phyloP scores from a whole-genome alignment of 2,329 filamentous ascomycete genomes.

The Fusarium sp. region DNA sequence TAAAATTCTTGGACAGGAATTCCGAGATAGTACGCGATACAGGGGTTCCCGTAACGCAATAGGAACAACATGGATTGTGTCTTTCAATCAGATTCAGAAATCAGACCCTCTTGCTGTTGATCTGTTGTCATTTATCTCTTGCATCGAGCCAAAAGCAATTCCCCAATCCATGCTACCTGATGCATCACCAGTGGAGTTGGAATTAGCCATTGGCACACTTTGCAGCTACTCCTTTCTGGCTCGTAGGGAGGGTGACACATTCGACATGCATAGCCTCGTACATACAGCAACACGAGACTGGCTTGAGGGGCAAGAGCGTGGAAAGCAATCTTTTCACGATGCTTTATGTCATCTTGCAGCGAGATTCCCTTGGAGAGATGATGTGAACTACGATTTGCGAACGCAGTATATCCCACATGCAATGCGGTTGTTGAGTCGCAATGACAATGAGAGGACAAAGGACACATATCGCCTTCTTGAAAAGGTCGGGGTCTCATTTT shows the following conservation, averaged over 20 bases:
- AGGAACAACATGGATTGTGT: slow-evolving; percentile 52
- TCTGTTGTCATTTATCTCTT: neutral
- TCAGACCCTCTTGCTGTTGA: neutral
- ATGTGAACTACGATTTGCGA: neutral
- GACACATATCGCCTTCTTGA: neutral
- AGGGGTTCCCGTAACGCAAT: slow-evolving; percentile 45
- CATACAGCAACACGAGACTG: neutral
- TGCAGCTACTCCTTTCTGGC: neutral
- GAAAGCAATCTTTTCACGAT: neutral
- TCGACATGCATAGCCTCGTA: slow-evolving; percentile 8
- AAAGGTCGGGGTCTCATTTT: fast-evolving
- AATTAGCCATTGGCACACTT: neutral
- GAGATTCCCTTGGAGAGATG: neutral
- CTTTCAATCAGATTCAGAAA: slow-evolving; percentile 48
- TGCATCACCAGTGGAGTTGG: neutral
- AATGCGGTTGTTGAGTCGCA: neutral
- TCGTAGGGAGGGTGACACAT: neutral
- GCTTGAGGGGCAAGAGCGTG: neutral
- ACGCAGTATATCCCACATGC: neutral
- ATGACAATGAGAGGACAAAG: too few species aligned
- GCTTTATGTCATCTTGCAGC: neutral
- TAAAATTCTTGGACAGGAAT: slow-evolving; percentile 47
- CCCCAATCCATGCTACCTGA: neutral
- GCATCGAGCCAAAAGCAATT: neutral
- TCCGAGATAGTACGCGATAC: slow-evolving; percentile 49